Evolutionary conservation across 139 green algal genomes (phyloP), one percentile per base, ranked within the genome.

Genomic region (Chlorella vulgaris): DNA sequence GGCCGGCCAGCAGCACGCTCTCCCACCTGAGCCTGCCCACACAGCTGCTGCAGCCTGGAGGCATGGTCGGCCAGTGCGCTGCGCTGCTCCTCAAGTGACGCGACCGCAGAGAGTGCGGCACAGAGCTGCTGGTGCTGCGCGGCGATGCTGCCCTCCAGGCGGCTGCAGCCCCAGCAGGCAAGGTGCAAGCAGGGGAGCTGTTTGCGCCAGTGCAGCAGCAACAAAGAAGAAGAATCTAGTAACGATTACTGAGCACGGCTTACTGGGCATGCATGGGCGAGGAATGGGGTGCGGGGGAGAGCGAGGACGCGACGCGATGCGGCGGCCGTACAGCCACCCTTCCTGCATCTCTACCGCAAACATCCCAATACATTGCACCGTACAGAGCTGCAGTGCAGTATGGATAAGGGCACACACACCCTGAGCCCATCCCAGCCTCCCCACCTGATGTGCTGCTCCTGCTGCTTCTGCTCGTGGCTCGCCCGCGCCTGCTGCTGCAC

Each of bases 391-490:
- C n/a, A n/a, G n/a, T n/a, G n/a, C n/a, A n/a, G n/a, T n/a, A n/a
- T n/a, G n/a, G n/a, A n/a, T 24, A 58, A 58, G 47, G 47, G 47
- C 10, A 24, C 15, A 15, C 13, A 58, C 15, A 58, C 47, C 47
- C 13, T 58, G 10, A 15, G 47, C 47, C 47, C 10, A 58, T 58
- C 55, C 18, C 15, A 65, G 18, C 55, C 8, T 28, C 5, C 51
- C 26, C 51, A 79, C 73, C 73, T 68, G 53, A 79, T 68, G 24
- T 79, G 76, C 76, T 76, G 62, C 76, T 74, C 40, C 63, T 67
- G 33, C 10, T 50, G 40, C 47, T 60, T 66, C 33, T 82, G 58
- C 58, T 81, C 58, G 19, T 58, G 39, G 74, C 60, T 71, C n/a
- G 35, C 58, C 0, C 58, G 58, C 2, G 74, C 74, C 60, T 73